These are phyloP conservation scores for Aspergillus floridensis DNA, from an alignment of 2,329 filamentous ascomycete genomes.

Conservation along the genomic window DNA sequence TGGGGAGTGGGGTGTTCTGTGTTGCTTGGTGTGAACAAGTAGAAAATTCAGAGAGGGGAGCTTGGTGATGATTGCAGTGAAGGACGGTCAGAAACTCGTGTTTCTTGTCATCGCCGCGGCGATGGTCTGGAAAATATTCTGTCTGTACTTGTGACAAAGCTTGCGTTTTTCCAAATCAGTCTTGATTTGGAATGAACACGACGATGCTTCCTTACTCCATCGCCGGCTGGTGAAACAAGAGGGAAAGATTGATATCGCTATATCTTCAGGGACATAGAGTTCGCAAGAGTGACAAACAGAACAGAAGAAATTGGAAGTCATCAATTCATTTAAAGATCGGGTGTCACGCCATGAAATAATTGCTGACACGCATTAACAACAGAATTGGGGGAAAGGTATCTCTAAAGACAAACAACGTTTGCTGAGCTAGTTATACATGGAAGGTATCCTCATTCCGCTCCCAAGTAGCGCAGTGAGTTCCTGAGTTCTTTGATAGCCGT, in stretches of 20 bases:
- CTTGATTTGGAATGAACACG: not conserved
- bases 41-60: not conserved
- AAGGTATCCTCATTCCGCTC: constrained; percentile 52
- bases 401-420: not conserved
- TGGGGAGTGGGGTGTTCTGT: not conserved
- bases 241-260: not conserved
- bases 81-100: not conserved
- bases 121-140: not conserved
- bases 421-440: not conserved
- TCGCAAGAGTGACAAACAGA: not conserved
- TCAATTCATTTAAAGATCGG: not conserved
- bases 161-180: too few relatives aligned
- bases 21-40: not conserved
- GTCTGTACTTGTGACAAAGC: too few relatives aligned
- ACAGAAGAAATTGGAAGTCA: not conserved
- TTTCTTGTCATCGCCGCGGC: not conserved
- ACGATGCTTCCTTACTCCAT: not conserved
- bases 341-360: not conserved
- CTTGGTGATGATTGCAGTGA: not conserved
- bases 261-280: not conserved
- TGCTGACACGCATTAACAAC: not conserved
- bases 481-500: constrained; percentile 85
- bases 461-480: constrained; percentile 68
- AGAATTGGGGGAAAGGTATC: not conserved
- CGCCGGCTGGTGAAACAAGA: not conserved